A percentile compares a stretch with the other conserved stretches of the same genome.
These are phyloP conservation scores for Aschersonia sp. DNA, from an alignment of 2,329 filamentous ascomycete species.

Conservation along the genomic window DNA sequence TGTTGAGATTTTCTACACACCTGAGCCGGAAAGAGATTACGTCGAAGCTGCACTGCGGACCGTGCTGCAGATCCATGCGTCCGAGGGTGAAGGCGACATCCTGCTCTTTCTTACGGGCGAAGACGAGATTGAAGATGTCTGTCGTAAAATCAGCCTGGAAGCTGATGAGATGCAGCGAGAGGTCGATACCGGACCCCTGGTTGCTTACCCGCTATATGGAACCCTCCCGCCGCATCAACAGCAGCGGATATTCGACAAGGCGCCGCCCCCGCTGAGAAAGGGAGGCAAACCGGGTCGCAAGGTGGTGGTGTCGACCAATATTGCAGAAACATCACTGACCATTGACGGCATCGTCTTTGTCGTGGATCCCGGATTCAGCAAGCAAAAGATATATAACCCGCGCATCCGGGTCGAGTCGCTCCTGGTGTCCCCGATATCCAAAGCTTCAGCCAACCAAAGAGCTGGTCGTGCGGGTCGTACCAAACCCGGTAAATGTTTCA, in stretches of 20 bases:
- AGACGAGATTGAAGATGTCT: constrained; percentile 95
- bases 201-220: constrained; percentile 87
- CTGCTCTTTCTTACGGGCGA: constrained; percentile 92
- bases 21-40: constrained; percentile 90
- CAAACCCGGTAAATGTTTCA: constrained; percentile 94
- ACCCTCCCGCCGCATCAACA: constrained; percentile 85
- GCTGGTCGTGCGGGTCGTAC: constrained; percentile 99
- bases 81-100: constrained; percentile 83
- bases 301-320: constrained; percentile 89
- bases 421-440: constrained; percentile 94
- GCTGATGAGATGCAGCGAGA: constrained; percentile 84
- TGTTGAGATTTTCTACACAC: constrained; percentile 97
- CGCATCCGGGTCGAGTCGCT: constrained; percentile 92
- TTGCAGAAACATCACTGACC: constrained; percentile 92
- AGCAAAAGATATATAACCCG: constrained; percentile 98
- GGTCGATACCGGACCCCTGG: constrained; percentile 78
- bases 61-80: constrained; percentile 90
- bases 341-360: constrained; percentile 99
- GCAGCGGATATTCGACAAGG: constrained; percentile 86
- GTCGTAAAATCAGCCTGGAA: constrained; percentile 80
- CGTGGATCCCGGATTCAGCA: constrained; percentile 97
- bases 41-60: constrained; percentile 90
- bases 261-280: constrained; percentile 55
- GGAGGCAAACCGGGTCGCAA: constrained; percentile 85
- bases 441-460: constrained; percentile 90